Percentiles rank a stretch among this genome's conserved stretches.
These are phyloP conservation scores for Cercophora sp. DNA, from an alignment of 495 filamentous ascomycete genomes.

Conservation along the genomic window DNA sequence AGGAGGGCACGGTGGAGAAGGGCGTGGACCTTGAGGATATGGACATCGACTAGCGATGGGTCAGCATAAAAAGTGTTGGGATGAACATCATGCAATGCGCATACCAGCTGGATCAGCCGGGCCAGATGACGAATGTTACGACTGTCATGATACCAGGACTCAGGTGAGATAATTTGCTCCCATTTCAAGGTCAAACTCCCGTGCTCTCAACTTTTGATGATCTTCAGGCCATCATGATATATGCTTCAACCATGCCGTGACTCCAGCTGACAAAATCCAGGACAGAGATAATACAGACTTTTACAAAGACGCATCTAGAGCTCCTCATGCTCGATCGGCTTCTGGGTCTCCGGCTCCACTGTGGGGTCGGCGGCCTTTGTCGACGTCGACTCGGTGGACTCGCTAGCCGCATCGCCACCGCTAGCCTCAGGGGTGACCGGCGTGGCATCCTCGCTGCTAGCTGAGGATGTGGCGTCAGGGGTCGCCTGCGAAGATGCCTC, in stretches of 20 bases:
- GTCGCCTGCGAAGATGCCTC: constrained; percentile 43
- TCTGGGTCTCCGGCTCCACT: constrained; percentile 29
- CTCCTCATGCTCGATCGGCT: constrained; percentile 38
- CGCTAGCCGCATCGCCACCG: constrained; percentile 23
- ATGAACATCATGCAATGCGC: neutral
- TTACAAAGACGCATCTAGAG: constrained; percentile 25
- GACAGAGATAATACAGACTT: constrained; percentile 11
- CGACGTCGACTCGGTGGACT: constrained; percentile 21
- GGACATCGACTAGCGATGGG: constrained; percentile 32
- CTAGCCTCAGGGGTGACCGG: constrained; percentile 38
- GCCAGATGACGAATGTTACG: constrained; percentile 10
- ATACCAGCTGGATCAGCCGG: neutral
- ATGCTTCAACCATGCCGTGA: neutral
- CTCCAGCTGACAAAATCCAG: constrained; percentile 5
- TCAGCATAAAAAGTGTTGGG: neutral
- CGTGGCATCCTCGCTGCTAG: constrained; percentile 19
- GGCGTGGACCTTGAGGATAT: constrained; percentile 39
- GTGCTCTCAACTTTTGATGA: constrained; percentile 4
- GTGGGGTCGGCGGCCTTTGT: constrained; percentile 28
- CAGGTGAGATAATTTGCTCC: constrained; percentile 10
- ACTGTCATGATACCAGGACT: constrained; percentile 8
- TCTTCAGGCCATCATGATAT: neutral
- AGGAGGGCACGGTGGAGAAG: constrained; percentile 50
- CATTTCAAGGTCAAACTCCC: constrained; percentile 1
- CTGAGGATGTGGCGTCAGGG: constrained; percentile 13